Evolutionary conservation across 2,329 filamentous ascomycete species (phyloP).

Genomic region (Monosporascus sp.): DNA sequence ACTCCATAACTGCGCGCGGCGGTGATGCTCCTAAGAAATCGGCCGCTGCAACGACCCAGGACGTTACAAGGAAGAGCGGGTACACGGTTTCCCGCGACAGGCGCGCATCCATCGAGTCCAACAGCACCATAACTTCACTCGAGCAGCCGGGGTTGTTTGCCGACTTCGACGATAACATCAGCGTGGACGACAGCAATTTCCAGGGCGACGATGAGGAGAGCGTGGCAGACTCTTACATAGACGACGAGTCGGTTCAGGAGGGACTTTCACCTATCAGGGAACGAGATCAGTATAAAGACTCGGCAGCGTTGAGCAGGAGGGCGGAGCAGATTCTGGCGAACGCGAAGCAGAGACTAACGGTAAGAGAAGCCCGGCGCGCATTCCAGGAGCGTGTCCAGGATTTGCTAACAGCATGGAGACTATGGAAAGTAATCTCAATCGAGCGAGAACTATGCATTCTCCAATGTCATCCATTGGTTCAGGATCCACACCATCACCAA

Average conservation of each 20-base stretch:
- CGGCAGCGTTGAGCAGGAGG: conserved; percentile 72
- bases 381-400: not conserved
- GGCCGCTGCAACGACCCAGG: conserved; percentile 25
- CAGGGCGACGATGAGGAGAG: conserved; percentile 65
- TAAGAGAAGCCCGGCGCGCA: conserved; percentile 39
- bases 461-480: conserved; percentile 34
- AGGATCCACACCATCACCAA: conserved; percentile 48
- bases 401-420: conserved; percentile 49
- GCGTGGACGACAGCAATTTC: conserved; percentile 60
- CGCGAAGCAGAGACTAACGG: conserved; percentile 82
- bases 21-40: conserved; percentile 22
- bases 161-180: conserved; percentile 58
- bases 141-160: conserved; percentile 45
- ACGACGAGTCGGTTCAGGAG: conserved; percentile 35
- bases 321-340: conserved; percentile 90
- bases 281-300: conserved; percentile 52
- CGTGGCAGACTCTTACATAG: conserved; percentile 51
- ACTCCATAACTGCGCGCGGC: conserved; percentile 25
- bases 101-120: conserved; percentile 54
- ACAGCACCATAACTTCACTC: conserved; percentile 53
- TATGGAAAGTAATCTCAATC: conserved; percentile 86
- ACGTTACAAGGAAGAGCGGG: conserved; percentile 40
- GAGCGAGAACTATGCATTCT: conserved; percentile 63
- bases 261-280: conserved; percentile 19
- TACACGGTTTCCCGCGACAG: conserved; percentile 39